Base-by-base conservation (phyloP, 352 stramenopile genomes). In the Globisporangium camurandrum region DNA sequence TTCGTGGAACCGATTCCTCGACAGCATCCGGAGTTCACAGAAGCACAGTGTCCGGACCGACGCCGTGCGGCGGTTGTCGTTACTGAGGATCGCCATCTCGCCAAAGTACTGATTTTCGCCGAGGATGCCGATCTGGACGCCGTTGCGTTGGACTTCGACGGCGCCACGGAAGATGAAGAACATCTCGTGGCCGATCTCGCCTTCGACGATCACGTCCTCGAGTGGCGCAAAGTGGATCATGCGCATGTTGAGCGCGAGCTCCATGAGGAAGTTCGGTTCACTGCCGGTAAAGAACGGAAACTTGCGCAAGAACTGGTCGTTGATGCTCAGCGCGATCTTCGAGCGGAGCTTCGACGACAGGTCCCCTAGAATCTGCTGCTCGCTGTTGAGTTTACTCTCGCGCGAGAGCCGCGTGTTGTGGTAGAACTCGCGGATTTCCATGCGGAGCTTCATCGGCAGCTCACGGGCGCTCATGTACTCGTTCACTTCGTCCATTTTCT, bases 81-180 rank as follows among this genome's bases (percentile, higher is more conserved):
- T 63, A 46, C 84, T 90, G 5, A 90, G 59, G 40, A 90, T 87
- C 40, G 78, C 78, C 78, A 90, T 90, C 44, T 90, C 78, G 24
- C 78, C 78, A 61, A 90, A 90, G 62, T 90, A 90, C 60, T 90
- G 78, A 48, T 88, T 87, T 51, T 90, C 67, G 22, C 73, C 74
- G 2, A 90, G 64, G 19, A 90, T 55, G 2, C 75, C 73, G 4
- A 90, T 66, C 56, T 90, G 78, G 26, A 71, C 44, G 16, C 64
- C 72, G 11, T 64, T 68, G 46, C 81, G 71, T 28, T 81, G 57
- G 26, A 90, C 75, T 56, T 90, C 78, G 30, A 88, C 78, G 9
- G 82, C 75, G 2, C 78, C 78, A 3, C 78, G 74, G 55, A 88
- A 91, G 57, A 90, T 90, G 57, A 88, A 90, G 50, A 90, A 90